Evolutionary conservation across 345 rosid genomes (phyloP), one percentile per base, ranked within the genome.

Genomic region (Viola odorata): DNA sequence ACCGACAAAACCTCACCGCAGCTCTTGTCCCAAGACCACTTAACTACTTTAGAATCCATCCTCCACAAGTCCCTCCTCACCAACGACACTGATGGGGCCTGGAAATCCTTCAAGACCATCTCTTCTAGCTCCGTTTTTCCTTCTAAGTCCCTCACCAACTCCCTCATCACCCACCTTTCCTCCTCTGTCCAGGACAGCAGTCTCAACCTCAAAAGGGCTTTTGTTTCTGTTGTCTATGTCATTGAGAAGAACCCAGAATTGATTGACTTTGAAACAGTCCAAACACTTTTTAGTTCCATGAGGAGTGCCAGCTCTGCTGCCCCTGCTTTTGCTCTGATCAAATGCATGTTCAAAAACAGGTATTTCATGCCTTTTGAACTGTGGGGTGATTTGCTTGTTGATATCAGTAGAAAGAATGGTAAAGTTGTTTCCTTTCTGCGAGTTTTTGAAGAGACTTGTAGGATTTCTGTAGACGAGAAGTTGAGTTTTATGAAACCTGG

Each of bases 201-300:
- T 23, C 96, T 77, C 63, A 85, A 79, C 61, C 88, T 89, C 73
- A 89, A 89, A 73, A 85, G 98, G 72, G 98, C 98, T 3, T 92
- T 89, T 73, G 96, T 90, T 13, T 87, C 94, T 59, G 81, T 80
- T 53, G 85, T 91, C 58, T 92, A 81, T 58, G 72, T 82, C 8
- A 70, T 87, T 39, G 94, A 84, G 75, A 89, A 84, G 71, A 70
- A 77, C 63, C 91, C 96, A 5, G 60, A 53, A 44, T 62, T 79
- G 57, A 59, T 92, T 1, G 89, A 85, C 4, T 84, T 77, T 57
- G 80, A 77, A 54, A 83, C 96, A 0, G 67, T 84, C 4, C 64
- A 45, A n/a, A 15, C 63, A 5, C 78, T 92, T 71, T 52, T 92
- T 75, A 65, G 42, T 39, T 82, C 97, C 52, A 84, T 92, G 91